phyloP scores from a whole-genome alignment of 2,329 filamentous ascomycete species.

The Chaetomiaceae sp. region DNA sequence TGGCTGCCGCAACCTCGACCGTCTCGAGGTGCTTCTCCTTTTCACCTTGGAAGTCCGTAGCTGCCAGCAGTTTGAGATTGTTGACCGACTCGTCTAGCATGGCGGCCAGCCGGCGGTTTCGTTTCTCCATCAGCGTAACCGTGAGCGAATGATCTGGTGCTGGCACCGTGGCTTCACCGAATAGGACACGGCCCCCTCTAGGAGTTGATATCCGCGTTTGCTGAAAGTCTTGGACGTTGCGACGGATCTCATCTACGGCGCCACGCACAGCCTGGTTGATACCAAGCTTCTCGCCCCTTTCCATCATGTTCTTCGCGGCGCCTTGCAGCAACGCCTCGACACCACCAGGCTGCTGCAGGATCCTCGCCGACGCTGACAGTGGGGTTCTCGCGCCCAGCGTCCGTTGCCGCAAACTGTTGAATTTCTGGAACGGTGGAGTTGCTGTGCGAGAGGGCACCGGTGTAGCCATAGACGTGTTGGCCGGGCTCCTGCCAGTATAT shows the following conservation, averaged over 20 bases:
- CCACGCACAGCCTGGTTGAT: constrained; percentile 78
- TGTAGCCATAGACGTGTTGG: constrained; percentile 16
- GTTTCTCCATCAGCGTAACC: constrained; percentile 50
- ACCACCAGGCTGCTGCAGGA: constrained; percentile 49
- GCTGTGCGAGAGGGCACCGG: constrained; percentile 25
- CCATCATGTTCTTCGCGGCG: constrained; percentile 67
- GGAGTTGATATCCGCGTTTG: constrained; percentile 43
- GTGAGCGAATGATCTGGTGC: constrained; percentile 25
- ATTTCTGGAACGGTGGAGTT: constrained; percentile 32
- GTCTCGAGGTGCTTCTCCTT: constrained; percentile 45
- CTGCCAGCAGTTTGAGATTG: constrained; percentile 56
- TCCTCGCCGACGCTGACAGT: constrained; percentile 41
- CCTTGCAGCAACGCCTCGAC: constrained; percentile 69
- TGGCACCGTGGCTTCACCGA: constrained; percentile 28
- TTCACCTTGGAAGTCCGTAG: constrained; percentile 40
- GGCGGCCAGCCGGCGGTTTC: constrained; percentile 60
- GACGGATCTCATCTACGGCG: constrained; percentile 71
- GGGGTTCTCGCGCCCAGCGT: constrained; percentile 39
- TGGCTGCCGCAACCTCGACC: constrained; percentile 55
- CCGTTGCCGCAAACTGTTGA: constrained; percentile 36
- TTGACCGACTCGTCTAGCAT: constrained; percentile 63
- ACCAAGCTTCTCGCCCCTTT: constrained; percentile 67
- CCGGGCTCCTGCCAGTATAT: constrained; percentile 56
- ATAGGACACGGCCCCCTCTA: constrained; percentile 32
- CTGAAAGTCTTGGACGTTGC: constrained; percentile 65